Evolutionary conservation across 2,329 filamentous ascomycete genomes (phyloP).

Genomic region (Beauveria asiatica): DNA sequence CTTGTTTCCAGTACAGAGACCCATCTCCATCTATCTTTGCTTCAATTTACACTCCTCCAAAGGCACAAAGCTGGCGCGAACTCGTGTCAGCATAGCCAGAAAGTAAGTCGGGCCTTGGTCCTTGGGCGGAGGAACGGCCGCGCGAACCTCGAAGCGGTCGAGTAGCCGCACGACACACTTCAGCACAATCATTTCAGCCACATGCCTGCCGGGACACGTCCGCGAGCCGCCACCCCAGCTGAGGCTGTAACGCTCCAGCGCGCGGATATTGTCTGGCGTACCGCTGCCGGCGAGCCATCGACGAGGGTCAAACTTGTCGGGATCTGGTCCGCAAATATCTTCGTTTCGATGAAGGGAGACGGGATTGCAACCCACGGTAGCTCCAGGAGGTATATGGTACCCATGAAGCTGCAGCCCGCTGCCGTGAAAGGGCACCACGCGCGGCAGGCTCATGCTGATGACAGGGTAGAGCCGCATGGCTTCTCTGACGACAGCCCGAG

Average conservation of each 20-base stretch:
- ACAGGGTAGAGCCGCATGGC: slow-evolving; percentile 43
- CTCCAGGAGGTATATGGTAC: slow-evolving; percentile 32
- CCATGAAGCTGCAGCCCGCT: slow-evolving; percentile 31
- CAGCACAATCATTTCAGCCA: slow-evolving; percentile 41
- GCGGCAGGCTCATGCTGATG: slow-evolving; percentile 42
- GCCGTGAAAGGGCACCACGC: slow-evolving; percentile 29
- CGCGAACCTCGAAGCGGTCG: slow-evolving; percentile 35
- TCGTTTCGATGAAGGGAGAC: slow-evolving; percentile 40
- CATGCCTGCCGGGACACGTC: slow-evolving; percentile 40
- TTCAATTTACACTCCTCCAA: neutral
- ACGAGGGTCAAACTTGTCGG: slow-evolving; percentile 34
- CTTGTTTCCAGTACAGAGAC: no score
- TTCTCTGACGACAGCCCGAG: slow-evolving; percentile 40
- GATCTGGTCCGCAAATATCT: slow-evolving; percentile 39
- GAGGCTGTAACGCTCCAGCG: slow-evolving; percentile 41
- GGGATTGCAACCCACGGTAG: slow-evolving; percentile 43
- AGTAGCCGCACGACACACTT: slow-evolving; percentile 36
- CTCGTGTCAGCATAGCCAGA: slow-evolving; percentile 38
- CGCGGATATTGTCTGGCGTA: slow-evolving; percentile 16
- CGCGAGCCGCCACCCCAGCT: slow-evolving; percentile 44
- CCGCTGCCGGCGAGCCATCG: slow-evolving; percentile 34
- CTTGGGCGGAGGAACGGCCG: slow-evolving; percentile 26
- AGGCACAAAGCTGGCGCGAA: neutral
- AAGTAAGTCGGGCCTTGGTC: slow-evolving; percentile 38
- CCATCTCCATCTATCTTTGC: neutral